A percentile compares a stretch with the other conserved stretches of the same genome.
These are phyloP conservation scores for Tylopilus rubrobrunneus DNA, from an alignment of 768 basidiomycete species.

Conservation along the genomic window DNA sequence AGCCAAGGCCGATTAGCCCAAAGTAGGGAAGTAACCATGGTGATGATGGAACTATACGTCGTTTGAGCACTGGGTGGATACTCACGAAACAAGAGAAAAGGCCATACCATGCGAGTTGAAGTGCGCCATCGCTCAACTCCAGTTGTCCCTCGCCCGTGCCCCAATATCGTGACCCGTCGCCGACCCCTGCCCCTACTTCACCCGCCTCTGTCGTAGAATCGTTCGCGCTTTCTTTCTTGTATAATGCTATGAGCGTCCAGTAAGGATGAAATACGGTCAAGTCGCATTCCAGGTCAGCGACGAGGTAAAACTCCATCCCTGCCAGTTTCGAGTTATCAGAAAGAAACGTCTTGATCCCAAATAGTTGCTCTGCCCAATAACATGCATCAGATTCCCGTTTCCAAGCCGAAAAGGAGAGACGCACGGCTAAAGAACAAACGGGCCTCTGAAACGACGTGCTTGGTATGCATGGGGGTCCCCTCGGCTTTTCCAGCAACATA, in stretches of 20 bases:
- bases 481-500: slow-evolving; percentile 98
- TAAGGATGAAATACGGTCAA: slow-evolving; percentile 94
- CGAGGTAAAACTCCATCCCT: slow-evolving; percentile 98
- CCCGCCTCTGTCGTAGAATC: slow-evolving; percentile 51
- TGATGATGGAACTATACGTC: slow-evolving; percentile 82
- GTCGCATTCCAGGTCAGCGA: slow-evolving; percentile 95
- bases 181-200: slow-evolving; percentile 48
- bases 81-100: neutral
- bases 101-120: slow-evolving; percentile 91
- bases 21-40: no score
- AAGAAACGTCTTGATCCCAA: slow-evolving; percentile 72
- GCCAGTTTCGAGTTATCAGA: slow-evolving; percentile 89
- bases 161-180: slow-evolving; percentile 68
- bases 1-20: no score
- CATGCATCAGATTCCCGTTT: no score
- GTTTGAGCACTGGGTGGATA: neutral
- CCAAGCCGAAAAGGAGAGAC: slow-evolving; percentile 20
- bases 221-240: slow-evolving; percentile 50
- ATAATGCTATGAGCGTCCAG: slow-evolving; percentile 76
- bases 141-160: slow-evolving; percentile 77
- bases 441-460: slow-evolving; percentile 83
- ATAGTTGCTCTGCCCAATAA: slow-evolving; percentile 49
- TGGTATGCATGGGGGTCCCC: slow-evolving; percentile 93
- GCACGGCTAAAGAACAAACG: slow-evolving; percentile 69
- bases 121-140: slow-evolving; percentile 66